Conservation (phyloP, 352 stramenopile species). For the Pythium dissimile region DNA sequence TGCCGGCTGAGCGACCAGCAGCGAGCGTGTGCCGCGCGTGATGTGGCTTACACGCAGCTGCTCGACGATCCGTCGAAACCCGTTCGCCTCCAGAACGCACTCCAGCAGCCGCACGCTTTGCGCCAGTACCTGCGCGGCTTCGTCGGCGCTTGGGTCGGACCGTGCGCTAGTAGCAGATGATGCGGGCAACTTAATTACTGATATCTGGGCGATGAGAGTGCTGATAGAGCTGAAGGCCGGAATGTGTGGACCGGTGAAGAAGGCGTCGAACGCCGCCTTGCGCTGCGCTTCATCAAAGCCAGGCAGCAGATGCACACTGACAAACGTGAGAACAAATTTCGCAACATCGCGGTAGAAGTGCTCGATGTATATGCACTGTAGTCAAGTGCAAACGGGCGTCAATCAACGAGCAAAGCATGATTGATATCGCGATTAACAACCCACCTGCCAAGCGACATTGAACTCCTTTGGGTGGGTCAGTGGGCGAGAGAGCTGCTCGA, state of each 20-base stretch:
- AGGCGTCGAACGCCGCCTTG: slow-evolving; percentile 43
- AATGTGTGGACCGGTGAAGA: slow-evolving; percentile 42
- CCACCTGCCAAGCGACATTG: slow-evolving; percentile 44
- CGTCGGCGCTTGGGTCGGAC: too few relatives aligned
- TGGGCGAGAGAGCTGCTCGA: slow-evolving; percentile 38
- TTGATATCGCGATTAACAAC: background rate
- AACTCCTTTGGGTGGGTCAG: slow-evolving; percentile 30
- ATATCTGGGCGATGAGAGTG: slow-evolving; percentile 36
- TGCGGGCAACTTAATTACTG: slow-evolving; percentile 22
- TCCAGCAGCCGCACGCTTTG: slow-evolving; percentile 54
- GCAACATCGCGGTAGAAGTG: slow-evolving; percentile 54
- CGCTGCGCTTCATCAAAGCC: slow-evolving; percentile 47
- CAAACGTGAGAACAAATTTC: slow-evolving; percentile 50
- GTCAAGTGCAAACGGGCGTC: background rate
- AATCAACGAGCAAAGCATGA: background rate
- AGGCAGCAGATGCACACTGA: slow-evolving; percentile 43
- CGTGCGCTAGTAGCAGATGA: too few relatives aligned
- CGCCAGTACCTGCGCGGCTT: slow-evolving; percentile 33
- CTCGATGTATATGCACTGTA: slow-evolving; percentile 48
- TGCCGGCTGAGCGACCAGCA: background rate
- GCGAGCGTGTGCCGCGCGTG: slow-evolving; percentile 13
- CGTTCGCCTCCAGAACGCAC: slow-evolving; percentile 20
- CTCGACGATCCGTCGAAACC: slow-evolving; percentile 29
- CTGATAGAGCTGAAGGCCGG: slow-evolving; percentile 32
- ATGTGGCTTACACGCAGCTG: slow-evolving; percentile 36